A percentile compares a stretch with the other conserved stretches of the same genome.
Conservation (phyloP, 306 rosid species). For the Lathyrus tuberosus region DNA sequence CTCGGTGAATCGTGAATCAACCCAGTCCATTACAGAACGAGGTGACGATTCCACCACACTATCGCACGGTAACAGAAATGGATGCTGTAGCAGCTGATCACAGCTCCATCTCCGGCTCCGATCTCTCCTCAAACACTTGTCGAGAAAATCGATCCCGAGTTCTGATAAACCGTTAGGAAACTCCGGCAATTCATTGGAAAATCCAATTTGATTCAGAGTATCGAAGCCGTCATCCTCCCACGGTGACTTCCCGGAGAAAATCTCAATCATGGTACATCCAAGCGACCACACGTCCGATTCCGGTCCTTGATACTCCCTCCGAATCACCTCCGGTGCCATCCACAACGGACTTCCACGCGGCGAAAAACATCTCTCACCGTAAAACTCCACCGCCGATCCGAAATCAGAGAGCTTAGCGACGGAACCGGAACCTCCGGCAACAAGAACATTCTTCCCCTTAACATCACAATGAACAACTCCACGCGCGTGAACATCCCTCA, state of each 20-base stretch:
- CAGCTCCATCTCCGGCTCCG: slow-evolving; percentile 71
- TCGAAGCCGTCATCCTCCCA: slow-evolving; percentile 72
- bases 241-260: slow-evolving; percentile 74
- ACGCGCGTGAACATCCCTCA: slow-evolving; percentile 55
- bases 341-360: slow-evolving; percentile 93
- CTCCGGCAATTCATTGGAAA: slow-evolving; percentile 57
- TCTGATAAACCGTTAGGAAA: slow-evolving; percentile 62
- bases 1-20: slow-evolving; percentile 48
- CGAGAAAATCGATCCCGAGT: slow-evolving; percentile 62
- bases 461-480: slow-evolving; percentile 89
- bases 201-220: slow-evolving; percentile 68
- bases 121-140: slow-evolving; percentile 66
- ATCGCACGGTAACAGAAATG: slow-evolving; percentile 51
- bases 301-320: slow-evolving; percentile 73
- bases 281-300: slow-evolving; percentile 91
- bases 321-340: slow-evolving; percentile 98
- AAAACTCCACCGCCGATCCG: slow-evolving; percentile 58
- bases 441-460: slow-evolving; percentile 71
- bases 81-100: slow-evolving; percentile 83
- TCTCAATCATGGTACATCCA: slow-evolving; percentile 88
- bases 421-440: slow-evolving; percentile 20
- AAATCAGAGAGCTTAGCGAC: slow-evolving; percentile 75
- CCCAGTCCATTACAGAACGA: slow-evolving; percentile 82
- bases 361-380: not conserved
- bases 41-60: slow-evolving; percentile 59